These are phyloP conservation scores for Phaeomoniella chlamydospora DNA, from an alignment of 2,329 filamentous ascomycete species.

Conservation along the genomic window DNA sequence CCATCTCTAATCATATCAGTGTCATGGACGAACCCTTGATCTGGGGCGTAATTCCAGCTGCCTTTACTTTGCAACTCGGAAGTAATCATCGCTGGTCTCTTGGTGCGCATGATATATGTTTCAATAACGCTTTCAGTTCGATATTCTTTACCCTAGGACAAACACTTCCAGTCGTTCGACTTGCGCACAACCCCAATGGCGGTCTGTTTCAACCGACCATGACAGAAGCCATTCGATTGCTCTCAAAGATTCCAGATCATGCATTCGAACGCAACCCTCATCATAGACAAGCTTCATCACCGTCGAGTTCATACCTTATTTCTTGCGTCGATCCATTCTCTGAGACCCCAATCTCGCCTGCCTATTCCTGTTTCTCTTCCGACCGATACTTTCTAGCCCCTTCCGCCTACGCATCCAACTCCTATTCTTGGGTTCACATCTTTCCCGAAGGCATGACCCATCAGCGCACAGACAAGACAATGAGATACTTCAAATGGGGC, in stretches of 20 bases:
- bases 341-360: slow-evolving; percentile 22
- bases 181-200: slow-evolving; percentile 61
- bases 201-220: slow-evolving; percentile 85
- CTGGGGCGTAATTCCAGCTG: slow-evolving; percentile 75
- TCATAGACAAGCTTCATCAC: slow-evolving; percentile 41
- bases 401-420: slow-evolving; percentile 53
- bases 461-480: slow-evolving; percentile 61
- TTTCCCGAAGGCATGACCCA: slow-evolving; percentile 94
- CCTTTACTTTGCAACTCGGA: slow-evolving; percentile 50
- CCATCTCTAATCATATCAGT: slow-evolving; percentile 83
- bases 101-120: slow-evolving; percentile 91
- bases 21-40: slow-evolving; percentile 91
- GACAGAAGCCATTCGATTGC: slow-evolving; percentile 67
- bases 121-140: slow-evolving; percentile 54
- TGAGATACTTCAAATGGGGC: slow-evolving; percentile 99
- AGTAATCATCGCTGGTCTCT: slow-evolving; percentile 73
- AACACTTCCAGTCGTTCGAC: slow-evolving; percentile 76
- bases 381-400: slow-evolving; percentile 59
- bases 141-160: slow-evolving; percentile 83
- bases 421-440: slow-evolving; percentile 78
- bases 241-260: slow-evolving; percentile 35
- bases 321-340: slow-evolving; percentile 31
- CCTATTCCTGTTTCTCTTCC: slow-evolving; percentile 45
- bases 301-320: slow-evolving; percentile 30
- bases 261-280: slow-evolving; percentile 11